phyloP scores from a whole-genome alignment of 352 stramenopile species.

The Phytophthora uliginosa region DNA sequence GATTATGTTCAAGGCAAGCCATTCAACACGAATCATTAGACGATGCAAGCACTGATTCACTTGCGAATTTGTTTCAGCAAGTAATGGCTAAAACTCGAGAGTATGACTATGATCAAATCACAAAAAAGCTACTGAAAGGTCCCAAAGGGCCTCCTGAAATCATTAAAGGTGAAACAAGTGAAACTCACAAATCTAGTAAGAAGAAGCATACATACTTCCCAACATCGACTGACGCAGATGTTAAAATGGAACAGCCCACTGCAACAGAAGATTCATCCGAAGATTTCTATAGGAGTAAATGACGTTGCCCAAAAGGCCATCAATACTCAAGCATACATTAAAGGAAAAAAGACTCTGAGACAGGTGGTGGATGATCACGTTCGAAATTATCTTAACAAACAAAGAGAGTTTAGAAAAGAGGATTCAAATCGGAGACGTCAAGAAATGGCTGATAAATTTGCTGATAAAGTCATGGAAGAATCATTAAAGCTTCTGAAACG shows the following conservation, averaged over 20 bases:
- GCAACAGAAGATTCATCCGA: neutral
- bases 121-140: neutral
- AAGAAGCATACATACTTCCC: neutral
- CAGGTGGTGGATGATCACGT: neutral
- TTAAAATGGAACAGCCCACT: neutral
- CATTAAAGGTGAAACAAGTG: neutral
- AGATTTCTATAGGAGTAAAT: neutral
- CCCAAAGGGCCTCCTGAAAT: neutral
- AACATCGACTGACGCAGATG: neutral
- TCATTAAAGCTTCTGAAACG: neutral
- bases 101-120: neutral
- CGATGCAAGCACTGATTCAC: neutral
- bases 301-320: neutral
- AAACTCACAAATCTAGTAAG: neutral
- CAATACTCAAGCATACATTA: neutral
- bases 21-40: neutral
- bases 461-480: neutral
- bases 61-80: constrained; percentile 1
- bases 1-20: neutral
- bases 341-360: neutral
- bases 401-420: neutral
- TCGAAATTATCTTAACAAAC: neutral
- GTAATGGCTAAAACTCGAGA: neutral
- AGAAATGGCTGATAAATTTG: neutral
- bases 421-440: neutral